A percentile compares a stretch with the other conserved stretches of the same genome.
Evolutionary conservation across 148 eudicot species (phyloP).

Genomic region (Silene uniflora): DNA sequence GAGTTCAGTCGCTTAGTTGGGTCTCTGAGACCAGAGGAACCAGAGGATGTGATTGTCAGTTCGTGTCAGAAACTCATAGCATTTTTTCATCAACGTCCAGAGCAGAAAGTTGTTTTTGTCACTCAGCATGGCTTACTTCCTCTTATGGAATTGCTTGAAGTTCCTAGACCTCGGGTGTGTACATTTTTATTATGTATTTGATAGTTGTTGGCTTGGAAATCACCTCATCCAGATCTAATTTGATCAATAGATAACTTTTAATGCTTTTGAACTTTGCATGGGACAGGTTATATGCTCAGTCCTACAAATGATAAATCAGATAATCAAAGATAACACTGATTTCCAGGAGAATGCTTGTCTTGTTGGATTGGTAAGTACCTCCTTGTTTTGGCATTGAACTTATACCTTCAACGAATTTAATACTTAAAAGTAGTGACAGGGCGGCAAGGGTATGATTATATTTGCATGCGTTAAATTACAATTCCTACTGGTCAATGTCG

Average conservation of each 20-base stretch:
- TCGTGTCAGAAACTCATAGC: slow-evolving; percentile 83
- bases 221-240: not conserved
- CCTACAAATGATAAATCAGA: slow-evolving; percentile 86
- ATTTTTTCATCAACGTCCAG: slow-evolving; percentile 87
- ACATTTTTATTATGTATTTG: not conserved
- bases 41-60: slow-evolving; percentile 83
- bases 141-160: slow-evolving; percentile 86
- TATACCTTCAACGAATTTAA: not conserved
- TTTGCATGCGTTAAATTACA: not conserved
- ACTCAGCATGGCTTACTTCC: slow-evolving; percentile 94
- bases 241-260: not conserved
- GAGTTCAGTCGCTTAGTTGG: slow-evolving; percentile 85
- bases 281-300: slow-evolving; percentile 86
- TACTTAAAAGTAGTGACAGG: not conserved
- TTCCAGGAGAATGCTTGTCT: slow-evolving; percentile 98
- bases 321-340: slow-evolving; percentile 78
- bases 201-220: slow-evolving; percentile 7
- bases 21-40: slow-evolving; percentile 80
- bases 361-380: slow-evolving; percentile 81
- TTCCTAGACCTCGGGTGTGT: slow-evolving; percentile 84
- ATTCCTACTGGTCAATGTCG: not conserved
- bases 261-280: slow-evolving; percentile 15
- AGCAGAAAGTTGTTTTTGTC: slow-evolving; percentile 82
- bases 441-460: not conserved
- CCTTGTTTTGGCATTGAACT: not conserved